Evolutionary conservation across 768 basidiomycete species (phyloP).

Genomic region (Boletus rubescentipes): DNA sequence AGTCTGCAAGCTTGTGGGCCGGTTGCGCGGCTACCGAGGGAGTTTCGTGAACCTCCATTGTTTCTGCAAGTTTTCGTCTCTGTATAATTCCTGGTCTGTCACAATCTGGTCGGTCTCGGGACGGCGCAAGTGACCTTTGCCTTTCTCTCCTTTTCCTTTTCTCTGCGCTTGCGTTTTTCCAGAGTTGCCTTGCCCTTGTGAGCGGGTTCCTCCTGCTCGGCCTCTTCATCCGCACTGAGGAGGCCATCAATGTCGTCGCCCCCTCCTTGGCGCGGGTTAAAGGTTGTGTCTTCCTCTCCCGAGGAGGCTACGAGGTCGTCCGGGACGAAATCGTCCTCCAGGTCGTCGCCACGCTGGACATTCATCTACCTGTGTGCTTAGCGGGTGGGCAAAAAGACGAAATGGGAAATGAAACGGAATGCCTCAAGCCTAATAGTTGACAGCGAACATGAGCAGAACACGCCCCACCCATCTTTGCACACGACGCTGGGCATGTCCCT

Average conservation of each 20-base stretch:
- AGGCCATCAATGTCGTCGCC: conserved; percentile 39
- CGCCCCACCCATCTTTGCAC: conserved; percentile 15
- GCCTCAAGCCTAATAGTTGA: not conserved
- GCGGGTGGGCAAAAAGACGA: not conserved
- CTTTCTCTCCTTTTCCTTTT: conserved; percentile 72
- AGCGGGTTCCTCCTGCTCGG: conserved; percentile 33
- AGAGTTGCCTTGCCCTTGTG: conserved; percentile 19
- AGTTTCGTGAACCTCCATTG: conserved; percentile 35
- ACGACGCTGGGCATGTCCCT: conserved; percentile 12
- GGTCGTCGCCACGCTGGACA: conserved; percentile 64
- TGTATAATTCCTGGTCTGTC: conserved; percentile 28
- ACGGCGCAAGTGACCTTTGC: conserved; percentile 51
- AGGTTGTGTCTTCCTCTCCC: conserved; percentile 47
- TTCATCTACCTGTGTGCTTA: conserved; percentile 16
- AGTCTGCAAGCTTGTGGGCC: conserved; percentile 56
- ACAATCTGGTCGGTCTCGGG: not conserved
- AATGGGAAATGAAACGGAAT: conserved; percentile 12
- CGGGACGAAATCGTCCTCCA: conserved; percentile 78
- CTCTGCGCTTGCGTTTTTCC: conserved; percentile 70
- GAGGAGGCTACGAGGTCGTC: conserved; percentile 68
- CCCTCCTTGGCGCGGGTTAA: conserved; percentile 27
- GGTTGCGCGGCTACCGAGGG: conserved; percentile 56
- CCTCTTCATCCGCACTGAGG: conserved; percentile 48
- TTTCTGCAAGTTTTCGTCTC: conserved; percentile 65
- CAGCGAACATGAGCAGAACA: conserved; percentile 30